Evolutionary conservation across 257 asterid genomes (phyloP).

Genomic region (Przewalskia tangutica): DNA sequence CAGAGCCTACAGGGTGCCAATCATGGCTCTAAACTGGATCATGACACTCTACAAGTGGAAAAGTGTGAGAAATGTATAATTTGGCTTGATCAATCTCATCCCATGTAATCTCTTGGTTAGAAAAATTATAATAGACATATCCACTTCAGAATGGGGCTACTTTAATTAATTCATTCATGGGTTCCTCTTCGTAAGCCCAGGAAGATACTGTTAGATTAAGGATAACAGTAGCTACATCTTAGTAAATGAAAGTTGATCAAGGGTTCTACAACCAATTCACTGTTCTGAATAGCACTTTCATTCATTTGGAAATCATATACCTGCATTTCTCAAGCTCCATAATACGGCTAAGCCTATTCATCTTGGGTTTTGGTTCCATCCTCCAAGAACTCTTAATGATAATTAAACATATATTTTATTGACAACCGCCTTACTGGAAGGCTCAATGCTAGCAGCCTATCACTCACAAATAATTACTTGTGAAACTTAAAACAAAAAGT

Average conservation of each 20-base stretch:
- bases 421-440: background rate
- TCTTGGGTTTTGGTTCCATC: background rate
- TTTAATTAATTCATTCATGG: background rate
- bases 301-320: background rate
- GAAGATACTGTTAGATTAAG: background rate
- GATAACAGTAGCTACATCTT: background rate
- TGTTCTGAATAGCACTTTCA: background rate
- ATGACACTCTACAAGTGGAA: background rate
- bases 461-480: background rate
- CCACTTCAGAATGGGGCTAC: background rate
- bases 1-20: too few relatives aligned
- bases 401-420: too few relatives aligned
- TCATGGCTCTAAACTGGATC: too few relatives aligned
- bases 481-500: background rate
- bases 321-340: background rate
- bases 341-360: background rate
- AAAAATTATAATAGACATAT: background rate
- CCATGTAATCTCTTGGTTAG: background rate
- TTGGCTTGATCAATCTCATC: background rate
- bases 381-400: background rate
- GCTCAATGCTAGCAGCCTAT: background rate
- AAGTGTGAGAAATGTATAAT: background rate
- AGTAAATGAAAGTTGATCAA: background rate
- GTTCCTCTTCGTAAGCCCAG: background rate
- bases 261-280: background rate